These are phyloP conservation scores for Linderniella brevidens DNA, from an alignment of 257 asterid species.

Conservation along the genomic window DNA sequence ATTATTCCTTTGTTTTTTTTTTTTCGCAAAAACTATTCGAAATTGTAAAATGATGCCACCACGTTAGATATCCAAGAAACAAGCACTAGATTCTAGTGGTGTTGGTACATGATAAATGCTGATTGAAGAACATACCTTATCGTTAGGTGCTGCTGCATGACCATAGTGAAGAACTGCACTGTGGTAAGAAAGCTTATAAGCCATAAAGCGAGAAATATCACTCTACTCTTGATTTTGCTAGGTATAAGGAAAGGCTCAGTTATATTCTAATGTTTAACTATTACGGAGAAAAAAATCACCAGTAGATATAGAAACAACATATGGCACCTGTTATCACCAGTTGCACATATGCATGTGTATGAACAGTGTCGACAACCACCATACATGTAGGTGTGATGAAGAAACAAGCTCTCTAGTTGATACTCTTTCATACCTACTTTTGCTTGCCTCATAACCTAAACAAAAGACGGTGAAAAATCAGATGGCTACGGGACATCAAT, in stretches of 20 bases:
- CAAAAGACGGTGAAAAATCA: conserved; percentile 12
- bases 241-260: neutral
- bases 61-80: too few species aligned
- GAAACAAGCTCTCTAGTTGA: conserved; percentile 90
- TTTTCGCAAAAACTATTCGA: too few species aligned
- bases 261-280: neutral
- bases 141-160: conserved; percentile 98
- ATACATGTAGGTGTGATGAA: conserved; percentile 96
- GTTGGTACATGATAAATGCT: too few species aligned
- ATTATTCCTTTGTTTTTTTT: too few species aligned
- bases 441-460: conserved; percentile 73
- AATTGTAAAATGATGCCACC: too few species aligned
- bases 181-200: conserved; percentile 9
- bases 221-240: neutral
- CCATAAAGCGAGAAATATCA: neutral
- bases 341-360: conserved; percentile 95
- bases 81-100: too few species aligned
- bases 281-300: conserved; percentile 3
- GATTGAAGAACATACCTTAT: conserved; percentile 41
- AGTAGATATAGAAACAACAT: conserved; percentile 6
- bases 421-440: conserved; percentile 84
- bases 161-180: conserved; percentile 97
- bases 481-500: neutral
- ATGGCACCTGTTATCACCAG: conserved; percentile 66
- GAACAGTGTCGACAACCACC: conserved; percentile 98